Percentiles rank a stretch among this genome's conserved stretches.
phyloP scores from a whole-genome alignment of 2,329 filamentous ascomycete genomes.

The Clarireedia paspali region DNA sequence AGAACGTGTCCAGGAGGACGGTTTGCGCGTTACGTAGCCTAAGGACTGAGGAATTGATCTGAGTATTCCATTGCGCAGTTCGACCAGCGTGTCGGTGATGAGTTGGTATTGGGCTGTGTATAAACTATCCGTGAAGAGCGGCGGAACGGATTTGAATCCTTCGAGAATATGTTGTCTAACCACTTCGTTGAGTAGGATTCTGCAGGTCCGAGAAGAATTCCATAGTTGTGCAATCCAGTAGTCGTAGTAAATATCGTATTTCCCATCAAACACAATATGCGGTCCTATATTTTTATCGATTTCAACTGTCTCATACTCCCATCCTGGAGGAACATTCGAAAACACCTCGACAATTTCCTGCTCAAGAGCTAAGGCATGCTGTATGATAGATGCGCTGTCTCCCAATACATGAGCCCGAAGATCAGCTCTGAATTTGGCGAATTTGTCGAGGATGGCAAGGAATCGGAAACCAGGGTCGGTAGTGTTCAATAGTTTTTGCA shows the following conservation, averaged over 20 bases:
- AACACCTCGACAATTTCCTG: constrained; percentile 8
- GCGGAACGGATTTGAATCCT: constrained; percentile 5
- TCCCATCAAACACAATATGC: constrained; percentile 12
- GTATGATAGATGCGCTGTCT: constrained; percentile 6
- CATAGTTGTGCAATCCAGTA: constrained; percentile 15
- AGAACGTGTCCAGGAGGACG: not conserved
- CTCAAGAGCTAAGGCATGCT: constrained; percentile 11
- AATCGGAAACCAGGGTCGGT: constrained; percentile 35
- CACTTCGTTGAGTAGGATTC: constrained; percentile 16
- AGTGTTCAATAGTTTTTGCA: constrained; percentile 30
- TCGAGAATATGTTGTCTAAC: constrained; percentile 13
- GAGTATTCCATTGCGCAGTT: constrained; percentile 17
- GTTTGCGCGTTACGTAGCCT: constrained; percentile 12
- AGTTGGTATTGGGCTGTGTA: constrained; percentile 9
- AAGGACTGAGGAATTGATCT: constrained; percentile 15
- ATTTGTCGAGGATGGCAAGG: constrained; percentile 33
- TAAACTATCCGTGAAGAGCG: constrained; percentile 5
- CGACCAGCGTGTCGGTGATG: constrained; percentile 10
- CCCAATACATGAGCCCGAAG: constrained; percentile 7
- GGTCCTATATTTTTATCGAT: constrained; percentile 4
- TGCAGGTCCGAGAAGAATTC: constrained; percentile 13
- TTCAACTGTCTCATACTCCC: constrained; percentile 16
- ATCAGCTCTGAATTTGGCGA: constrained; percentile 12
- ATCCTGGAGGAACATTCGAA: constrained; percentile 9
- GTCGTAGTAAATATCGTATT: constrained; percentile 18